Percentiles rank a stretch among this genome's conserved stretches.
phyloP scores from a whole-genome alignment of 495 filamentous ascomycete species.

The Penicillium psychrofluorescens region DNA sequence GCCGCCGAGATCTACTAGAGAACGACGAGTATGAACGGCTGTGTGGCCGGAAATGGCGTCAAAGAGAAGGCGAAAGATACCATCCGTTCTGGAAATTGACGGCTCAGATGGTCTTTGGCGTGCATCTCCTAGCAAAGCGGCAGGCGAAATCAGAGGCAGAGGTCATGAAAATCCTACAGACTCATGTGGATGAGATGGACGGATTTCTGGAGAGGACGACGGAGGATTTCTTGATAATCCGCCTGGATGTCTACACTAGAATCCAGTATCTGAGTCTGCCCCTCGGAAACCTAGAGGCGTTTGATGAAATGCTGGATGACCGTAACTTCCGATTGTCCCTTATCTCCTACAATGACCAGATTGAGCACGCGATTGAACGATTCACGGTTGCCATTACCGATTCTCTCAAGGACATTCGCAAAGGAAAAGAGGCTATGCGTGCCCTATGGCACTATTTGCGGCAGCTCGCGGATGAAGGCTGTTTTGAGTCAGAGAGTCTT shows the following conservation, averaged over 20 bases:
- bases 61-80: conserved; percentile 57
- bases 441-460: conserved; percentile 71
- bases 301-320: conserved; percentile 85
- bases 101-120: conserved; percentile 88
- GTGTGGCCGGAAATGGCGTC: conserved; percentile 65
- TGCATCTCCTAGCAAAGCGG: conserved; percentile 78
- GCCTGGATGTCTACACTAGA: conserved; percentile 63
- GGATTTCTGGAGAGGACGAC: conserved; percentile 77
- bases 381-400: conserved; percentile 70
- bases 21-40: conserved; percentile 54
- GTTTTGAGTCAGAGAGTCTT: conserved; percentile 34
- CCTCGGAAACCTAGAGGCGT: conserved; percentile 72
- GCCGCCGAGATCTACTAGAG: conserved; percentile 64
- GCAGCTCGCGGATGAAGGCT: conserved; percentile 49
- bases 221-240: conserved; percentile 80
- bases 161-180: conserved; percentile 83
- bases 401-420: conserved; percentile 65
- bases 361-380: conserved; percentile 78
- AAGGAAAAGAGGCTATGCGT: conserved; percentile 68
- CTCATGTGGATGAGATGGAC: conserved; percentile 90
- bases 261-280: conserved; percentile 75
- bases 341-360: conserved; percentile 79
- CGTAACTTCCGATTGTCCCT: conserved; percentile 73
- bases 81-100: conserved; percentile 88
- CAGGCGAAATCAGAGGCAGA: conserved; percentile 82